These are phyloP conservation scores for Xylaria sp. DNA, from an alignment of 2,329 filamentous ascomycete species.

Conservation along the genomic window DNA sequence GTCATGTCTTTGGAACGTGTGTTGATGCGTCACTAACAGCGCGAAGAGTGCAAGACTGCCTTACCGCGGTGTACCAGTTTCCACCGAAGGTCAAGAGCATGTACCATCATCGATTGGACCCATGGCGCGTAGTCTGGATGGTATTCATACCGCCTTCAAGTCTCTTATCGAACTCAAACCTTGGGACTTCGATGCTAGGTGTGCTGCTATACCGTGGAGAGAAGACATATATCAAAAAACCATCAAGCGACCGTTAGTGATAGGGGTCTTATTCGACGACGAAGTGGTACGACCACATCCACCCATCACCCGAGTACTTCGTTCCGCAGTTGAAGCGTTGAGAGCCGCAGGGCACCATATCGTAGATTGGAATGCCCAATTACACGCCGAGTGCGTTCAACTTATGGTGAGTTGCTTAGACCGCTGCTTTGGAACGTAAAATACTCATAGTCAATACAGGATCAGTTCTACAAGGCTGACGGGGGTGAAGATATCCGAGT, in stretches of 20 bases:
- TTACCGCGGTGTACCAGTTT: slow-evolving; percentile 68
- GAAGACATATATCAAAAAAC: slow-evolving; percentile 55
- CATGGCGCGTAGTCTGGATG: slow-evolving; percentile 63
- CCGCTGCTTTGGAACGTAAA: slow-evolving; percentile 34
- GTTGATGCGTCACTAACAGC: slow-evolving; percentile 7
- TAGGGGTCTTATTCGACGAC: slow-evolving; percentile 56
- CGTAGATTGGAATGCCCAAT: slow-evolving; percentile 61
- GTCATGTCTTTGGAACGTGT: slow-evolving; percentile 42
- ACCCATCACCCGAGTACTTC: slow-evolving; percentile 60
- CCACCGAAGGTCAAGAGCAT: slow-evolving; percentile 72
- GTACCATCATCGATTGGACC: slow-evolving; percentile 72
- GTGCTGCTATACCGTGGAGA: slow-evolving; percentile 65
- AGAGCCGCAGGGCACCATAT: slow-evolving; percentile 63
- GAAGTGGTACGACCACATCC: slow-evolving; percentile 66
- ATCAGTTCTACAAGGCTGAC: slow-evolving; percentile 70
- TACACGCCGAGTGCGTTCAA: slow-evolving; percentile 66
- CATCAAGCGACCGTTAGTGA: slow-evolving; percentile 57
- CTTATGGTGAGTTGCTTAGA: slow-evolving; percentile 58
- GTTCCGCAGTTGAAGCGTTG: slow-evolving; percentile 53
- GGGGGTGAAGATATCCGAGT: slow-evolving; percentile 71
- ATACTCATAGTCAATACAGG: slow-evolving; percentile 50
- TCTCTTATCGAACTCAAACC: slow-evolving; percentile 60
- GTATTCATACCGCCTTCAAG: slow-evolving; percentile 61
- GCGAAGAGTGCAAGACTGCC: slow-evolving; percentile 66
- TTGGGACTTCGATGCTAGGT: slow-evolving; percentile 66